Evolutionary conservation across 768 basidiomycete genomes (phyloP).

Genomic region (Kondoa malvinella): DNA sequence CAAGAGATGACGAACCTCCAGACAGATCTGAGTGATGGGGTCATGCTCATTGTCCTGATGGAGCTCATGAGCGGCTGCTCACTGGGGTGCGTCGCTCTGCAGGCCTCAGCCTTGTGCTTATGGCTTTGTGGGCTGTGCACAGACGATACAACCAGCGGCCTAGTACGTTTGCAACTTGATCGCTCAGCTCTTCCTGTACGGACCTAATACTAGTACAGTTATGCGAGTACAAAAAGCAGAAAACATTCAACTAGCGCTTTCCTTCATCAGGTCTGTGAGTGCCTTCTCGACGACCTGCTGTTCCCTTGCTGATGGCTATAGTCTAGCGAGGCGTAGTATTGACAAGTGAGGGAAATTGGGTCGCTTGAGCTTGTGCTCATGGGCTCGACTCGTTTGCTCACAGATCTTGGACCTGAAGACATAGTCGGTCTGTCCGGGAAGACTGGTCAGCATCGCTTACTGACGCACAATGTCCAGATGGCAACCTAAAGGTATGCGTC

Average conservation of each 20-base stretch:
- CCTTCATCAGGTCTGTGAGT: slow-evolving; percentile 57
- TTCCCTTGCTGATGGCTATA: neutral
- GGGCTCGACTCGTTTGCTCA: neutral
- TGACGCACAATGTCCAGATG: slow-evolving; percentile 77
- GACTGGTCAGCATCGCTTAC: neutral
- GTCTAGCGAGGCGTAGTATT: slow-evolving; percentile 50
- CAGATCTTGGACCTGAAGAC: slow-evolving; percentile 75
- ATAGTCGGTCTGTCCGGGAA: neutral
- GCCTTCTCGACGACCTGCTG: neutral
- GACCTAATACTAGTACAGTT: slow-evolving; percentile 72
- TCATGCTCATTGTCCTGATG: slow-evolving; percentile 86
- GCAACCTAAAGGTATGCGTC: slow-evolving; percentile 86
- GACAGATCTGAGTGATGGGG: slow-evolving; percentile 82
- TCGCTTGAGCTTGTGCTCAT: neutral
- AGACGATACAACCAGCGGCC: slow-evolving; percentile 4
- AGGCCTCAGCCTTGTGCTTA: slow-evolving; percentile 1
- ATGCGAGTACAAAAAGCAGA: slow-evolving; percentile 95
- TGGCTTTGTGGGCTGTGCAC: neutral
- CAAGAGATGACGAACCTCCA: slow-evolving; percentile 78
- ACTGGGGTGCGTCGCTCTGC: neutral
- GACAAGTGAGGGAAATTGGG: slow-evolving; percentile 39
- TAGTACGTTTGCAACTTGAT: neutral
- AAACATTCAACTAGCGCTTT: slow-evolving; percentile 90
- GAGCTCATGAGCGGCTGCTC: slow-evolving; percentile 34
- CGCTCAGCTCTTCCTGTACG: slow-evolving; percentile 62